Percentiles rank a stretch among this genome's conserved stretches.
Evolutionary conservation across 805 yeast genomes (phyloP).

Genomic region (Yamadazyma insecticola): DNA sequence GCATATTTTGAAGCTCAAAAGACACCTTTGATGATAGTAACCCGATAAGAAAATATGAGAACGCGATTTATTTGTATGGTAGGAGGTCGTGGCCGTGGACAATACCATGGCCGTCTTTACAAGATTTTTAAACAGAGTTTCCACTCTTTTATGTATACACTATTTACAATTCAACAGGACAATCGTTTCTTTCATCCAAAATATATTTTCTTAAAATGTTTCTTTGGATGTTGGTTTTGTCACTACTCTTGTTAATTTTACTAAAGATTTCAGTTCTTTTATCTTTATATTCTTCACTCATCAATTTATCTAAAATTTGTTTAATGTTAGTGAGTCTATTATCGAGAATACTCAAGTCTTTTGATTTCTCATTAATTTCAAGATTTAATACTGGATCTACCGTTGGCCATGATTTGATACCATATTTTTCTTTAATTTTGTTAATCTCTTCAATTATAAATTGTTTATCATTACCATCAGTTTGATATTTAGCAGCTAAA

Average conservation of each 20-base stretch:
- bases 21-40: no score
- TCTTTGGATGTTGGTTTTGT: conserved; percentile 48
- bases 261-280: conserved; percentile 20
- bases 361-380: conserved; percentile 19
- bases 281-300: conserved; percentile 21
- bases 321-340: conserved; percentile 24
- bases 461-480: conserved; percentile 12
- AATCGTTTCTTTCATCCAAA: conserved; percentile 27
- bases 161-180: conserved; percentile 14
- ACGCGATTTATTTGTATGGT: no score
- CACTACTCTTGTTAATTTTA: conserved; percentile 15
- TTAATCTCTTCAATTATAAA: conserved; percentile 24
- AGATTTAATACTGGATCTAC: conserved; percentile 35
- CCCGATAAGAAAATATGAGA: no score
- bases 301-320: conserved; percentile 26
- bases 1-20: conserved; percentile 12
- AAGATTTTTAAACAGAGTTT: no score
- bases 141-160: neutral
- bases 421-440: conserved; percentile 33
- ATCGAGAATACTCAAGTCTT: conserved; percentile 24
- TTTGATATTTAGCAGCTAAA: conserved; percentile 21
- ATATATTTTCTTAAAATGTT: conserved; percentile 65
- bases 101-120: no score
- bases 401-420: conserved; percentile 38
- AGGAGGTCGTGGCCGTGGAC: no score